Base-by-base conservation (phyloP, 2,329 filamentous ascomycete species). In the Hypocrella siamensis region DNA sequence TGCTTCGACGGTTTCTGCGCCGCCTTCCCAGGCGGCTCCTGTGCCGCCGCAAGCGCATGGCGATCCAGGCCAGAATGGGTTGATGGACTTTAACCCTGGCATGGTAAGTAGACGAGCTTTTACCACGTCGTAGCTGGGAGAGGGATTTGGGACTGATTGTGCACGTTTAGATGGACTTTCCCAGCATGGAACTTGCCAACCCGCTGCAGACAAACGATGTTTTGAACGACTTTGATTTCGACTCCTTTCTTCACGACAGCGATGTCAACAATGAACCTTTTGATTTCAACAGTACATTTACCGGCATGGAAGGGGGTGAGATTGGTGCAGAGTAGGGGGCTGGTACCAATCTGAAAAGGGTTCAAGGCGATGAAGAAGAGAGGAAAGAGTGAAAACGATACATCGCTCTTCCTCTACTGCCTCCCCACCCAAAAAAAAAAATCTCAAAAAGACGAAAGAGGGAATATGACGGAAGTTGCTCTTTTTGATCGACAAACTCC, bases 141-240 rank as follows among this genome's bases (percentile, higher is more conserved):
- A 9, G 25, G 2, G 3, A 7, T 21, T 39, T 29, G 43, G 45
- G 33, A 39, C 28, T 5, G n/a, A 17, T 9, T 10, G 33, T 7
- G n/a, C n/a, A n/a, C 6, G n/a, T 14, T n/a, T 35, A 58, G 49
- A 56, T 56, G 47, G 59, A 64, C 35, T 70, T 70, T 34, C 47
- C 46, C 28, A 32, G 42, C 26, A 62, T 76, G 52, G 67, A 67
- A 34, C 67, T 73, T 46, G 59, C 64, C 33, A 69, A 73, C 39
- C 66, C 70, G 3, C 48, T 66, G 17, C 57, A 59, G 37, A 60
- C 62, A 5, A 54, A 53, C 33, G 65, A 77, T 45, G 72, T 77
- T 22, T 57, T 79, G 30, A 71, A 70, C 42, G 73, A 75, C 40
- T 79, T 79, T 43, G 74, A 79, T 39, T 62, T 79, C 41, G 74